Conservation (phyloP, 169 alveolate genomes). For the Babesia divergens region DNA sequence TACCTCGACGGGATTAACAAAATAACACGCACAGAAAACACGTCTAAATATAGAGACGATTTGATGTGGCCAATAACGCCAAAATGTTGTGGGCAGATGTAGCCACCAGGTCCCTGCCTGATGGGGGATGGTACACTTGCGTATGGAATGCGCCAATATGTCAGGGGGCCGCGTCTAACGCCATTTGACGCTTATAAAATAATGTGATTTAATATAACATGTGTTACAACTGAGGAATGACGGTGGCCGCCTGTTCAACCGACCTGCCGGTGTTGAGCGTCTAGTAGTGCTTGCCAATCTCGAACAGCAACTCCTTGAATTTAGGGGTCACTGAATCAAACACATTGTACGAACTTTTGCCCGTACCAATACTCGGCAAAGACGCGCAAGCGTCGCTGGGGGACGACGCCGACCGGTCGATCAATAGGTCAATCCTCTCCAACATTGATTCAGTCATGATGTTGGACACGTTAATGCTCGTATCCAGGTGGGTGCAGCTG, state of each 20-base stretch:
- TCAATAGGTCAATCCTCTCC: slow-evolving; percentile 19
- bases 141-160: too few relatives aligned
- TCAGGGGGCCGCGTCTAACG: too few relatives aligned
- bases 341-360: not conserved
- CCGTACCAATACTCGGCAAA: not conserved
- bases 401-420: not conserved
- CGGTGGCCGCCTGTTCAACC: too few relatives aligned
- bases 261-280: too few relatives aligned
- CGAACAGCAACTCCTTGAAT: slow-evolving; percentile 47
- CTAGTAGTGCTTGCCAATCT: slow-evolving; percentile 50
- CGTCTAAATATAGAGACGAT: too few relatives aligned
- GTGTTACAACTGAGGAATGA: too few relatives aligned
- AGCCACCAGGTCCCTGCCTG: too few relatives aligned
- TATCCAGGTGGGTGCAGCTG: not conserved
- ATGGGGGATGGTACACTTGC: too few relatives aligned
- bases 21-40: too few relatives aligned
- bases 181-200: too few relatives aligned
- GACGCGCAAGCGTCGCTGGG: not conserved
- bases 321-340: slow-evolving; percentile 43
- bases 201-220: too few relatives aligned
- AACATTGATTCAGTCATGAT: slow-evolving; percentile 2
- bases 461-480: slow-evolving; percentile 5
- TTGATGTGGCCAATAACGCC: not conserved
- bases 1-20: too few relatives aligned
- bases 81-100: not conserved